phyloP scores from a whole-genome alignment of 169 alveolate genomes.

The Perkinsus chesapeaki region DNA sequence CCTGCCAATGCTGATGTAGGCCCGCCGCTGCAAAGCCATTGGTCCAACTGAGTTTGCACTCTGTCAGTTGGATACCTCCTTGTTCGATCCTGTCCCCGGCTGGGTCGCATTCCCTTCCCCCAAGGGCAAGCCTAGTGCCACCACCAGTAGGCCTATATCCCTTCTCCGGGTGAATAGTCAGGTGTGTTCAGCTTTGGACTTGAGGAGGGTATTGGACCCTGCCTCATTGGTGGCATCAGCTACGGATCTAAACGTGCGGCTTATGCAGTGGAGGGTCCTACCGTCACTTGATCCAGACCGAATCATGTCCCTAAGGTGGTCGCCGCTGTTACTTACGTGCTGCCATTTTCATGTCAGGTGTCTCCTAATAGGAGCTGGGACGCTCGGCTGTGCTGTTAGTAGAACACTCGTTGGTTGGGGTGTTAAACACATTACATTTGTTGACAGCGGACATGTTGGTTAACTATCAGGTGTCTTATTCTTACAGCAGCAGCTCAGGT shows the following conservation, averaged over 20 bases:
- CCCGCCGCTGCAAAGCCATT: not conserved
- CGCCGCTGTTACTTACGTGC: not conserved
- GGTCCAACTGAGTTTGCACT: not conserved
- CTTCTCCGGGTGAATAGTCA: not conserved
- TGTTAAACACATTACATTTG: conserved; percentile 77
- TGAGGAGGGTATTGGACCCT: conserved; percentile 64
- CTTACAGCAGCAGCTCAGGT: conserved; percentile 20
- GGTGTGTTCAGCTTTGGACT: conserved; percentile 29
- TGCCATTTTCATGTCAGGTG: not conserved
- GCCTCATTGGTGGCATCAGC: conserved; percentile 65
- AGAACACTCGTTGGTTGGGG: conserved; percentile 89
- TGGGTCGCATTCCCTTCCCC: not conserved
- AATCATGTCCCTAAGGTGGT: conserved; percentile 47
- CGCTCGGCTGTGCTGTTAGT: conserved; percentile 71
- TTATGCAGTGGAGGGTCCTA: conserved; percentile 87
- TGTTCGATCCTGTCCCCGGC: not conserved
- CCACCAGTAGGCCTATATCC: not conserved
- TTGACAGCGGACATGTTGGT: conserved; percentile 60
- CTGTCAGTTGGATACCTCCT: not conserved
- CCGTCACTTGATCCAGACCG: conserved; percentile 68
- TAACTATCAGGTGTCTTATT: not conserved
- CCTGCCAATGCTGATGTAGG: not conserved
- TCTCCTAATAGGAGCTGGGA: conserved; percentile 77
- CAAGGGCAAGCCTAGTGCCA: not conserved
- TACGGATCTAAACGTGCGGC: conserved; percentile 77